phyloP scores from a whole-genome alignment of 2,329 filamentous ascomycete species.

The Colletotrichum zoysiae region DNA sequence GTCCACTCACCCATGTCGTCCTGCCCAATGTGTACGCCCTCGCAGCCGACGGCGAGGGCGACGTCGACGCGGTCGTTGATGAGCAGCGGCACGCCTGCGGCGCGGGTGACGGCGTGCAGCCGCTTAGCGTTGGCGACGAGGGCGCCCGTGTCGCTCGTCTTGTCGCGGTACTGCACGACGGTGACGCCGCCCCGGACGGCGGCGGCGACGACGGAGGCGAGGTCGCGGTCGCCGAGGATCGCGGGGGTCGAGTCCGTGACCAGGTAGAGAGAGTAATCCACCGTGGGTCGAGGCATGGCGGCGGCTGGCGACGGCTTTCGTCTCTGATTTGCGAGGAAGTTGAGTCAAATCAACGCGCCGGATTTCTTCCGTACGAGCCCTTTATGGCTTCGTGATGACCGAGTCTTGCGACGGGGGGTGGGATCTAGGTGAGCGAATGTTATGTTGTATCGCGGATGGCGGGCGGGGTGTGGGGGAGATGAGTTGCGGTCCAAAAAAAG shows the following conservation, averaged over 20 bases:
- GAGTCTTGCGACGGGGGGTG: neutral
- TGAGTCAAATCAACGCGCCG: neutral
- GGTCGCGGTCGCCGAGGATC: constrained; percentile 79
- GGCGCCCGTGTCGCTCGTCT: constrained; percentile 79
- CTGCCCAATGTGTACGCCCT: constrained; percentile 95
- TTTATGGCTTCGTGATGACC: neutral
- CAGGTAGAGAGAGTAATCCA: constrained; percentile 87
- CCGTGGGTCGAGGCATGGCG: constrained; percentile 54
- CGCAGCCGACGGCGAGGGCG: constrained; percentile 84
- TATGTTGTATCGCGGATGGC: neutral
- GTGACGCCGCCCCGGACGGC: constrained; percentile 85
- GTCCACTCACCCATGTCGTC: constrained; percentile 81
- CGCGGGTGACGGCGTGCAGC: constrained; percentile 78
- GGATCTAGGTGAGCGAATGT: neutral
- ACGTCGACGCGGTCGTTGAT: constrained; percentile 96
- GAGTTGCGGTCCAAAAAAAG: neutral
- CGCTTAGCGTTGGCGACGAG: constrained; percentile 78
- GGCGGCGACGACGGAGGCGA: constrained; percentile 79
- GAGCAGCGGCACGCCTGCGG: constrained; percentile 80
- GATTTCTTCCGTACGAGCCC: neutral
- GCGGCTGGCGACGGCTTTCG: constrained; percentile 14
- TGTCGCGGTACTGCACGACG: constrained; percentile 92
- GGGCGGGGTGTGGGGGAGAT: neutral
- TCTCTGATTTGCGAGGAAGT: neutral
- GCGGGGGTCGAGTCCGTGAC: constrained; percentile 93